These are phyloP conservation scores for Tuber umbilicatum DNA, from an alignment of 495 filamentous ascomycete species.

Conservation along the genomic window DNA sequence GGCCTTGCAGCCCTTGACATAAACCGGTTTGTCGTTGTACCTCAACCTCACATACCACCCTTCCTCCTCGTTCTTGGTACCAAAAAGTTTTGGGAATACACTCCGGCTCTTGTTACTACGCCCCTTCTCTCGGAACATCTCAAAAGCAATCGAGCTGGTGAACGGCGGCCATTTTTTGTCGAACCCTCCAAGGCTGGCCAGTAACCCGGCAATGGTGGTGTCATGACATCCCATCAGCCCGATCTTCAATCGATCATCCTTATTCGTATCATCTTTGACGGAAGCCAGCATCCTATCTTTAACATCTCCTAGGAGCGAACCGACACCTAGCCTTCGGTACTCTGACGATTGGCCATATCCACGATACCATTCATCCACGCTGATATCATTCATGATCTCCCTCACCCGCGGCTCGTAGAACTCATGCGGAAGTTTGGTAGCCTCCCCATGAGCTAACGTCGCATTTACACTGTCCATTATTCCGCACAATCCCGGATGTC, in stretches of 20 bases:
- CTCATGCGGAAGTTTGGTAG: slow-evolving; percentile 67
- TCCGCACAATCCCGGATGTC: slow-evolving; percentile 73
- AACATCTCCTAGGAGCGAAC: slow-evolving; percentile 73
- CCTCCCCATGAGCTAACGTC: slow-evolving; percentile 74
- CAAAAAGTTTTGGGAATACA: slow-evolving; percentile 10
- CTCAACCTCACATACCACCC: slow-evolving; percentile 88
- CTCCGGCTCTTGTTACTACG: slow-evolving; percentile 8
- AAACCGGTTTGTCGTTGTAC: slow-evolving; percentile 79
- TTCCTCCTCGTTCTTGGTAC: slow-evolving; percentile 43
- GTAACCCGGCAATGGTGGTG: slow-evolving; percentile 75
- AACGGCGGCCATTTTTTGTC: slow-evolving; percentile 81
- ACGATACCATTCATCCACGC: slow-evolving; percentile 86
- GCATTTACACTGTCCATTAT: slow-evolving; percentile 93
- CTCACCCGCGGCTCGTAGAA: slow-evolving; percentile 77
- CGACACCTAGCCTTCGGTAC: slow-evolving; percentile 81
- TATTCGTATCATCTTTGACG: slow-evolving; percentile 39
- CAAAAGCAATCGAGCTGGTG: slow-evolving; percentile 83
- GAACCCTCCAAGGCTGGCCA: slow-evolving; percentile 73
- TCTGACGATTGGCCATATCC: slow-evolving; percentile 78
- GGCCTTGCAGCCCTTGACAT: slow-evolving; percentile 70
- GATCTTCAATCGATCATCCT: slow-evolving; percentile 53
- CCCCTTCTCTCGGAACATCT: slow-evolving; percentile 63
- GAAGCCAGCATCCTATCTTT: slow-evolving; percentile 68
- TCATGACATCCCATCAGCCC: slow-evolving; percentile 87
- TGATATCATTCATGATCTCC: slow-evolving; percentile 67